Conservation (phyloP, 495 filamentous ascomycete genomes). For the Hyaloscypha bicolor region DNA sequence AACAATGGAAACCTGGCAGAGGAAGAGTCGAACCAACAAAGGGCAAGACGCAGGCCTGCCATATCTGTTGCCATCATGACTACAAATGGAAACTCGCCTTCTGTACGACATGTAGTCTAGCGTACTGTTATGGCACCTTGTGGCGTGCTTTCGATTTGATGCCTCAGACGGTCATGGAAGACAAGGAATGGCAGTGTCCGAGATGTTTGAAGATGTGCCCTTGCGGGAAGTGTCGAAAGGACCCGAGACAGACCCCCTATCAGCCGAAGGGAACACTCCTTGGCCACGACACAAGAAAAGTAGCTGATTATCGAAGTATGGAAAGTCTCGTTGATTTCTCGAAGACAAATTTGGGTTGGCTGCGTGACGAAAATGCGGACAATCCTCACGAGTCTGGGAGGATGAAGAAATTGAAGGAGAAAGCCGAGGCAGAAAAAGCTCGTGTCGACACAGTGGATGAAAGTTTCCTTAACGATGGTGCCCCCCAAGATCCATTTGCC, state of each 20-base stretch:
- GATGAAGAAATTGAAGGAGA: conserved; percentile 52
- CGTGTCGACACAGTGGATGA: conserved; percentile 33
- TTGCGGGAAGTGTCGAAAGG: conserved; percentile 70
- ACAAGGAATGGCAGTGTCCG: conserved; percentile 82
- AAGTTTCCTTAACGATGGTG: conserved; percentile 21
- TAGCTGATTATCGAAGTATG: conserved; percentile 86
- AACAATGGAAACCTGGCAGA: conserved; percentile 5
- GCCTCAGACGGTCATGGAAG: conserved; percentile 77
- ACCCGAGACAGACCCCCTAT: conserved; percentile 57
- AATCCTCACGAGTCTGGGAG: conserved; percentile 50
- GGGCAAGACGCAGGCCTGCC: conserved; percentile 54
- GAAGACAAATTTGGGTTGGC: conserved; percentile 78
- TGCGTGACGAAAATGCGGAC: conserved; percentile 56
- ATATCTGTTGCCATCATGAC: conserved; percentile 77
- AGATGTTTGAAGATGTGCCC: conserved; percentile 84
- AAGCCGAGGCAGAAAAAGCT: conserved; percentile 56
- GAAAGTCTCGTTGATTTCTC: conserved; percentile 86
- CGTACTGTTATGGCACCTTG: conserved; percentile 87
- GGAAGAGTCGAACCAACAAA: conserved; percentile 15
- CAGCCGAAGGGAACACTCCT: conserved; percentile 81
- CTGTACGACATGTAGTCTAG: conserved; percentile 71
- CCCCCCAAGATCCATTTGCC: conserved; percentile 7
- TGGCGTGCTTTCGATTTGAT: conserved; percentile 87
- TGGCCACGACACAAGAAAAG: conserved; percentile 83
- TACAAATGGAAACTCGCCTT: conserved; percentile 77